Conservation (phyloP, 2,329 filamentous ascomycete species). For the Mycosphaerella arachidis region DNA sequence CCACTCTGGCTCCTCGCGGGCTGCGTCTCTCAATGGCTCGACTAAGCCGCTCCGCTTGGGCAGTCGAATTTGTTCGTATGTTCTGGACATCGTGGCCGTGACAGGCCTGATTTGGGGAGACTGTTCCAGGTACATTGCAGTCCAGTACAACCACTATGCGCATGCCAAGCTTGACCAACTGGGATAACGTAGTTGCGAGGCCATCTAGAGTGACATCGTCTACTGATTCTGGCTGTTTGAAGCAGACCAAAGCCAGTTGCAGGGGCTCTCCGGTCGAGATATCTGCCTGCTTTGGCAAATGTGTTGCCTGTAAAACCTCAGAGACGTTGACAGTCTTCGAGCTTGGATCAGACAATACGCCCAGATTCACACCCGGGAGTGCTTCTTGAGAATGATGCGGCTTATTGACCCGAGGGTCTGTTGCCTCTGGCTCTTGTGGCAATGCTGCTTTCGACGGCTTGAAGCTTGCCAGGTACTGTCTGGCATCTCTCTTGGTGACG, state of each 20-base stretch:
- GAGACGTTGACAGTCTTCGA: conserved; percentile 56
- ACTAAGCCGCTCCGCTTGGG: conserved; percentile 70
- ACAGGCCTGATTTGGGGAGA: neutral
- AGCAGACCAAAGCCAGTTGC: conserved; percentile 84
- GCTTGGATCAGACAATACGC: conserved; percentile 55
- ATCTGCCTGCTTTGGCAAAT: conserved; percentile 31
- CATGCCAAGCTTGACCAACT: conserved; percentile 77
- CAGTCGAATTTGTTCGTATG: conserved; percentile 30
- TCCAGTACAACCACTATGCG: conserved; percentile 80
- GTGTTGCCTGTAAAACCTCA: conserved; percentile 54
- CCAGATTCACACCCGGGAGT: conserved; percentile 55
- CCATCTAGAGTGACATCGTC: conserved; percentile 66
- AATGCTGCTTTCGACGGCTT: conserved; percentile 42
- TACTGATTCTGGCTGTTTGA: conserved; percentile 68
- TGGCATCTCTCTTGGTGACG: conserved; percentile 87
- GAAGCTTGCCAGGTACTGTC: conserved; percentile 85
- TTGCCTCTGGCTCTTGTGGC: conserved; percentile 31
- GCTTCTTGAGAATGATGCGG: conserved; percentile 28
- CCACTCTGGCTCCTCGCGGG: conserved; percentile 61
- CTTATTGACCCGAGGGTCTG: conserved; percentile 17
- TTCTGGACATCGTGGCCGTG: conserved; percentile 9
- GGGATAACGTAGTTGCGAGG: conserved; percentile 76
- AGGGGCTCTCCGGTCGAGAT: conserved; percentile 43
- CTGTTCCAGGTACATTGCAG: conserved; percentile 42
- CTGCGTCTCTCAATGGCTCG: conserved; percentile 67